Evolutionary conservation across 208 protist genomes (phyloP).

Genomic region (Trypanosoma congolense): DNA sequence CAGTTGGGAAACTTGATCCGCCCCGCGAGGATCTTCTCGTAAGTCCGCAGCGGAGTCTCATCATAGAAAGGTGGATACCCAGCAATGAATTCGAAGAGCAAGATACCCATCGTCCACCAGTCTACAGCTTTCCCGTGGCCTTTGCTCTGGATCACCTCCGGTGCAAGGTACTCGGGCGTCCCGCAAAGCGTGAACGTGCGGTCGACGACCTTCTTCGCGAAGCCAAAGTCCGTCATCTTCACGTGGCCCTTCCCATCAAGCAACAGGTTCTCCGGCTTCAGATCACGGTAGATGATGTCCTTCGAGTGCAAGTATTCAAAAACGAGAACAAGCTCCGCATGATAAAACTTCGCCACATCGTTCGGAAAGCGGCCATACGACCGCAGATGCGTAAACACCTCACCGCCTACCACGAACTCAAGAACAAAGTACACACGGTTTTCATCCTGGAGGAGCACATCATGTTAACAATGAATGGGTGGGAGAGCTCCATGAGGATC

Average conservation of each 20-base stretch:
- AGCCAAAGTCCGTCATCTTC: conserved; percentile 83
- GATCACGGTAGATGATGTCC: conserved; percentile 76
- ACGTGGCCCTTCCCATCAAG: conserved; percentile 78
- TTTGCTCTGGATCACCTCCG: conserved; percentile 83
- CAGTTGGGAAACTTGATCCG: conserved; percentile 30
- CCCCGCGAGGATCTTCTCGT: conserved; percentile 69
- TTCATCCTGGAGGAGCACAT: conserved; percentile 77
- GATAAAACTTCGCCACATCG: conserved; percentile 73
- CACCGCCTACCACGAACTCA: conserved; percentile 92
- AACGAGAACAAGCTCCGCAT: conserved; percentile 86
- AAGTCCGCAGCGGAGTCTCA: conserved; percentile 66
- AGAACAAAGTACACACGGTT: conserved; percentile 85
- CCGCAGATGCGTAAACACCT: conserved; percentile 92
- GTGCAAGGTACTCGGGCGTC: conserved; percentile 87
- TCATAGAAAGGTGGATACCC: conserved; percentile 88
- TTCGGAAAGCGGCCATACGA: conserved; percentile 38
- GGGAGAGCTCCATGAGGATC: conserved; percentile 72
- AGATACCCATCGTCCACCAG: conserved; percentile 95
- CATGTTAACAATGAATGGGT: conserved; percentile 86
- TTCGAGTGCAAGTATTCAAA: conserved; percentile 83
- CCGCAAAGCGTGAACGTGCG: conserved; percentile 79
- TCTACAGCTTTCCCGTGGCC: conserved; percentile 92
- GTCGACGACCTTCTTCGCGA: conserved; percentile 58
- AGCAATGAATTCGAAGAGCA: conserved; percentile 92
- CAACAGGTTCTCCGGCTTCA: conserved; percentile 90